These are phyloP conservation scores for Babesia gibsoni DNA, from an alignment of 169 alveolate genomes.

Conservation along the genomic window DNA sequence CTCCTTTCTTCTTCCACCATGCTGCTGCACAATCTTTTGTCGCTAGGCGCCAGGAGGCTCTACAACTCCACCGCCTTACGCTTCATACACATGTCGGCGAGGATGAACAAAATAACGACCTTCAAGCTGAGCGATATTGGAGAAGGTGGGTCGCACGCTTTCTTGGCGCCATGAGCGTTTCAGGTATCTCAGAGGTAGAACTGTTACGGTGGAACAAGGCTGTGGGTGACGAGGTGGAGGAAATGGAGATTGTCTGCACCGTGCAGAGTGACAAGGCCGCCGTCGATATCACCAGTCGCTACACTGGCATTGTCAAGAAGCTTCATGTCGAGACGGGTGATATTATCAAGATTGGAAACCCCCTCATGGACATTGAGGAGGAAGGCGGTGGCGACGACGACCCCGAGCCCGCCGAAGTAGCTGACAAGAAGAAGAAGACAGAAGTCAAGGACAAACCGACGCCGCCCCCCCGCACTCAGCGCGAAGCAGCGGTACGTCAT, in stretches of 20 bases:
- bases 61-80: conserved; percentile 2
- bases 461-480: not conserved
- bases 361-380: conserved; percentile 79
- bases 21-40: not conserved
- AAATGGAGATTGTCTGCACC: conserved; percentile 90
- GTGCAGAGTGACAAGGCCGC: conserved; percentile 93
- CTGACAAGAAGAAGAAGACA: too few relatives aligned
- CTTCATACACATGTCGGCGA: conserved; percentile 35
- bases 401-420: too few relatives aligned
- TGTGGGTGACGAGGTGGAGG: conserved; percentile 88
- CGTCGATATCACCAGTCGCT: conserved; percentile 90
- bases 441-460: too few relatives aligned
- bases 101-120: conserved; percentile 68
- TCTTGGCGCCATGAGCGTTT: not conserved
- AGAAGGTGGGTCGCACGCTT: conserved; percentile 67
- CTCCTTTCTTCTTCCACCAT: not conserved
- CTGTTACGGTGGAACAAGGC: conserved; percentile 87
- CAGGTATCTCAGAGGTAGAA: conserved; percentile 91
- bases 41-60: not conserved
- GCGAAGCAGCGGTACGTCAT: not conserved
- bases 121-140: conserved; percentile 83
- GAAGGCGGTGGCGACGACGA: conserved; percentile 31
- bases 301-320: conserved; percentile 86
- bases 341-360: conserved; percentile 74
- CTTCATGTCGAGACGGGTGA: conserved; percentile 82